These are phyloP conservation scores for Colletotrichum sp. DNA, from an alignment of 2,329 filamentous ascomycete genomes.

Conservation along the genomic window DNA sequence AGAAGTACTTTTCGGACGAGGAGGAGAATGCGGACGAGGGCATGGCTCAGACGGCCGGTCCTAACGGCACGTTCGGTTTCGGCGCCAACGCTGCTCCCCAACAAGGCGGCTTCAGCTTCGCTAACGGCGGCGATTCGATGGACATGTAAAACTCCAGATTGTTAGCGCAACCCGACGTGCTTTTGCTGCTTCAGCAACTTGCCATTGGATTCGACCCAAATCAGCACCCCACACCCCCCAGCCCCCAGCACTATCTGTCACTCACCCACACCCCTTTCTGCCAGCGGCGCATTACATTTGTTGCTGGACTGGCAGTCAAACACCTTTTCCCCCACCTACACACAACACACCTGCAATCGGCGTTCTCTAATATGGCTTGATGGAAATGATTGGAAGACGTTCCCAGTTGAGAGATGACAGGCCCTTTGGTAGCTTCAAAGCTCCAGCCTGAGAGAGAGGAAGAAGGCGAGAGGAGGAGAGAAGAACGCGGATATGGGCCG, in stretches of 20 bases:
- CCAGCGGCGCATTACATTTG: background rate
- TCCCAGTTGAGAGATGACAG: conserved; percentile 35
- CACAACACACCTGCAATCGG: conserved; percentile 21
- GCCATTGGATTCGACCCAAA: background rate
- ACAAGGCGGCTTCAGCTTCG: conserved; percentile 93
- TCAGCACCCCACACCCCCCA: background rate
- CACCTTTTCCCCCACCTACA: conserved; percentile 24
- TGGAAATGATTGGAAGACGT: conserved; percentile 34
- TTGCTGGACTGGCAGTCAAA: conserved; percentile 12
- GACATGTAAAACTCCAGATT: conserved; percentile 59
- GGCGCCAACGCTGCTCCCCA: conserved; percentile 65
- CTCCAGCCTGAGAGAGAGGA: conserved; percentile 57
- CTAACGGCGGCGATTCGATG: conserved; percentile 71
- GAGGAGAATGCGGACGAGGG: conserved; percentile 89
- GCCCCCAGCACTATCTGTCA: conserved; percentile 7
- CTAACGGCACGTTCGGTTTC: conserved; percentile 81
- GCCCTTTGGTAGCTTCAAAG: conserved; percentile 70
- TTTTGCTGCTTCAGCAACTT: background rate
- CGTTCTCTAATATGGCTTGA: conserved; percentile 41
- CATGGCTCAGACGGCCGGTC: conserved; percentile 72
- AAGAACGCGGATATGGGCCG: conserved; percentile 8
- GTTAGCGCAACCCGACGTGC: background rate
- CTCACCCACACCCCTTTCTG: conserved; percentile 6
- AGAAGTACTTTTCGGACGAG: conserved; percentile 99
- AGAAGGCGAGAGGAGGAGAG: background rate